Evolutionary conservation across 2,329 filamentous ascomycete species (phyloP), one percentile per base, ranked within the genome.

Genomic region (Colletotrichum liaoningense): DNA sequence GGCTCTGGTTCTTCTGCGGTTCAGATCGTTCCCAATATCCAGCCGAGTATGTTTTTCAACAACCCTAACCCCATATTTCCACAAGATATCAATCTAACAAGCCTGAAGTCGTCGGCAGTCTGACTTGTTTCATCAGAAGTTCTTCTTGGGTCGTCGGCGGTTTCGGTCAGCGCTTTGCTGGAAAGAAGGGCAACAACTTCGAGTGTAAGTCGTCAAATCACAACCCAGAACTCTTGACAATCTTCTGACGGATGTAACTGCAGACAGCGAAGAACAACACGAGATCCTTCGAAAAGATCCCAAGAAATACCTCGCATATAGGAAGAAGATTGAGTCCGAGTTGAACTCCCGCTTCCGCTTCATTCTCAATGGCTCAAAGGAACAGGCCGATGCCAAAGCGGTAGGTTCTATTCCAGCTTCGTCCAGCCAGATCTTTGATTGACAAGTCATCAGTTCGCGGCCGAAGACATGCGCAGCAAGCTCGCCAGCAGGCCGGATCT

Each of bases 291-390:
- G 88, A 70, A 84, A 88, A 49, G 75, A 92, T 74, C 88, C 90
- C 0, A 81, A 86, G 12, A 84, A 81, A 19, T 92, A 92, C 76
- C 80, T 90, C 1, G 77, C 80, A 7, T 90, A 88, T 76, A 83
- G 88, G 30, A 88, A 86, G 72, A 80, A 80, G 22, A 79, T 88
- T 8, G 87, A 89, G 73, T 78, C 83, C 1, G 87, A 85, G 30
- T 81, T 90, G 19, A 89, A 88, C 72, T 83, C 85, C 58, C 82
- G 86, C 6, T 90, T 89, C 81, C 86, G 86, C 58, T 86, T 89
- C 78, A 88, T 88, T 76, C 80, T 87, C 75, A 88, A 86, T 76
- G 85, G 84, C n/a, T 84, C 82, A 7, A 69, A 82, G 63, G 85
- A 86, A 79, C 85, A 86, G 1, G 78, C 79, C 64, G 78, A 81